These are phyloP conservation scores for Pelargonium nanum DNA, from an alignment of 345 rosid genomes.

Conservation along the genomic window DNA sequence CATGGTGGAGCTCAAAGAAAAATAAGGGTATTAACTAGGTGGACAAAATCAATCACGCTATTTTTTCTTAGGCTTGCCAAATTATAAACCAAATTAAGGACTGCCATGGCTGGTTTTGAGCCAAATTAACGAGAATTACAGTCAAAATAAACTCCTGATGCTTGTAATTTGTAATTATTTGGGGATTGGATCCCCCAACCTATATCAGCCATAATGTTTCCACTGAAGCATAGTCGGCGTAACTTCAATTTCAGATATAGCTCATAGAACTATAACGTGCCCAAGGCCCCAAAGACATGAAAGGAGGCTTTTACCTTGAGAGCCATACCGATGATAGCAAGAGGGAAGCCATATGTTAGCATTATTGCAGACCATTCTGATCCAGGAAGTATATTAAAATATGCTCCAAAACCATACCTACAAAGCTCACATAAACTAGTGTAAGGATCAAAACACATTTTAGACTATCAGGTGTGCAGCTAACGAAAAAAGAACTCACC, in stretches of 20 bases:
- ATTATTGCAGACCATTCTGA: slow-evolving; percentile 95
- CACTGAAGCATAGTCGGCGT: too few relatives aligned
- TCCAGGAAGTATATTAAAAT: slow-evolving; percentile 86
- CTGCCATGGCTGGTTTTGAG: too few relatives aligned
- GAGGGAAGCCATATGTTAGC: slow-evolving; percentile 96
- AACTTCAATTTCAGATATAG: too few relatives aligned
- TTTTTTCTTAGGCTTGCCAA: too few relatives aligned
- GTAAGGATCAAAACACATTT: slow-evolving; percentile 4
- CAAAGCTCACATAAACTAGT: neutral
- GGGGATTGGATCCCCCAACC: neutral
- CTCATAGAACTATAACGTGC: neutral
- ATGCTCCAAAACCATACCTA: slow-evolving; percentile 94
- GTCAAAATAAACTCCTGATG: too few relatives aligned
- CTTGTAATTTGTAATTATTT: too few relatives aligned
- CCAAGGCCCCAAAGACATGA: neutral
- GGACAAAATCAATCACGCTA: too few relatives aligned
- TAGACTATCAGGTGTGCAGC: neutral
- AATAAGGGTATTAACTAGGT: too few relatives aligned
- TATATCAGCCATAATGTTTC: neutral
- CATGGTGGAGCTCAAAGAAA: too few relatives aligned
- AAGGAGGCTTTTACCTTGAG: slow-evolving; percentile 56
- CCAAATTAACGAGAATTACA: too few relatives aligned
- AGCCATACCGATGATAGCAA: slow-evolving; percentile 96
- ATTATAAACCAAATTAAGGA: too few relatives aligned
- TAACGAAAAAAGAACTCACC: slow-evolving; percentile 41